These are phyloP conservation scores for Violaceomyces palustris DNA, from an alignment of 1,284 basidiomycete genomes.

Conservation along the genomic window DNA sequence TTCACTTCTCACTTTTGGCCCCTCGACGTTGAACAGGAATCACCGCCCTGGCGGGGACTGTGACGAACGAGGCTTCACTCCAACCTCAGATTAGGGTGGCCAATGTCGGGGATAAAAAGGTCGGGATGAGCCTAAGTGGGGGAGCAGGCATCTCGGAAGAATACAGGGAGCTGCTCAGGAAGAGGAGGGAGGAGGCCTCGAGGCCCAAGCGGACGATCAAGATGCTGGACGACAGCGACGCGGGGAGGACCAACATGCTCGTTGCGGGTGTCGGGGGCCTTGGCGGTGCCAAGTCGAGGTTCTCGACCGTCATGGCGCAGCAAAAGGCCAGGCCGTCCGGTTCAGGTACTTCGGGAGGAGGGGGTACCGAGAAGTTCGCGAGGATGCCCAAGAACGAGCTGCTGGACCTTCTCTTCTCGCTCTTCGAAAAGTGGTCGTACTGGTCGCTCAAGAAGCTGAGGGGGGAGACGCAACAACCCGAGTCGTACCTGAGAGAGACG, in stretches of 20 bases:
- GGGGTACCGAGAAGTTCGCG: conserved; percentile 66
- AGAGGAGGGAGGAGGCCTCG: conserved; percentile 53
- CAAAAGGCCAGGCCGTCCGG: conserved; percentile 4
- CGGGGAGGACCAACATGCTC: conserved; percentile 52
- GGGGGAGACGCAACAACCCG: conserved; percentile 80
- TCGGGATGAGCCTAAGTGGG: conserved; percentile 40
- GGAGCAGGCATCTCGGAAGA: conserved; percentile 48
- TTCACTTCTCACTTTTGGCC: not conserved
- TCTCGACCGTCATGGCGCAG: conserved; percentile 20
- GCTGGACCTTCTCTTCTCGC: conserved; percentile 73
- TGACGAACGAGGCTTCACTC: conserved; percentile 46
- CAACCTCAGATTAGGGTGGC: conserved; percentile 32
- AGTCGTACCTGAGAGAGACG: conserved; percentile 82
- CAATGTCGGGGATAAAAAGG: conserved; percentile 3
- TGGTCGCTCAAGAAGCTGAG: conserved; percentile 79
- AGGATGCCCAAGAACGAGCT: conserved; percentile 84
- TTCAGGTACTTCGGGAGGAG: not conserved
- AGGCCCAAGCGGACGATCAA: conserved; percentile 55
- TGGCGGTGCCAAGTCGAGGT: conserved; percentile 17
- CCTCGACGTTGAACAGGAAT: conserved; percentile 5
- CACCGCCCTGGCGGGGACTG: conserved; percentile 37
- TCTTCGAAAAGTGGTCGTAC: conserved; percentile 72
- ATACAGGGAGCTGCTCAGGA: conserved; percentile 55
- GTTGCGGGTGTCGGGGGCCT: conserved; percentile 45
- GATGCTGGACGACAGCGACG: conserved; percentile 53